These are phyloP conservation scores for Carex pumila DNA, from an alignment of 176 grass and related monocot genomes.

Conservation along the genomic window DNA sequence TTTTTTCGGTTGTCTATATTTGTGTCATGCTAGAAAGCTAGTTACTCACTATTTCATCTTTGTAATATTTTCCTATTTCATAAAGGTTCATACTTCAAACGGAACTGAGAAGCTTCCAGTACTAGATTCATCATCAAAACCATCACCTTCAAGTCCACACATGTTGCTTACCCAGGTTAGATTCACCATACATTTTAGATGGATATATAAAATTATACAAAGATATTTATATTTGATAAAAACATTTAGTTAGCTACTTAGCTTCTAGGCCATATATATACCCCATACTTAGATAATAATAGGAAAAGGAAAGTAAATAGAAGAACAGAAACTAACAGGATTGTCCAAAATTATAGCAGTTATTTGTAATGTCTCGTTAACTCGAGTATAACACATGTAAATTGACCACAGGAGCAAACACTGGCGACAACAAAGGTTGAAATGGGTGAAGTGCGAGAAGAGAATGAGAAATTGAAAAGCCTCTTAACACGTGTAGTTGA, in stretches of 20 bases:
- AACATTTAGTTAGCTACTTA: background rate
- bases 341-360: background rate
- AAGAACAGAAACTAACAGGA: too few species aligned
- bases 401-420: slow-evolving; percentile 22
- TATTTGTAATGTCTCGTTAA: background rate
- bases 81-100: slow-evolving; percentile 23
- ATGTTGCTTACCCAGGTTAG: slow-evolving; percentile 38
- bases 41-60: background rate
- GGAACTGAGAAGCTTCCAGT: slow-evolving; percentile 23
- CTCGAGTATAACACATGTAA: background rate
- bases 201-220: background rate
- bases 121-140: slow-evolving; percentile 23
- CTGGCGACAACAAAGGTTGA: slow-evolving; percentile 55
- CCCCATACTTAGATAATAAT: background rate
- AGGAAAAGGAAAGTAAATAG: background rate
- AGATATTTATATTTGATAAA: background rate
- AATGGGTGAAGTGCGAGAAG: slow-evolving; percentile 69
- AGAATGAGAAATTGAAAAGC: slow-evolving; percentile 71
- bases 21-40: background rate
- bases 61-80: slow-evolving; percentile 12
- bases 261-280: background rate
- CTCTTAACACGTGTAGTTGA: slow-evolving; percentile 37
- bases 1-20: background rate
- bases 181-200: slow-evolving; percentile 18
- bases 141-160: slow-evolving; percentile 10